Evolutionary conservation across 2,329 filamentous ascomycete species (phyloP), one percentile per base, ranked within the genome.

Genomic region (Monosporascus ibericus): DNA sequence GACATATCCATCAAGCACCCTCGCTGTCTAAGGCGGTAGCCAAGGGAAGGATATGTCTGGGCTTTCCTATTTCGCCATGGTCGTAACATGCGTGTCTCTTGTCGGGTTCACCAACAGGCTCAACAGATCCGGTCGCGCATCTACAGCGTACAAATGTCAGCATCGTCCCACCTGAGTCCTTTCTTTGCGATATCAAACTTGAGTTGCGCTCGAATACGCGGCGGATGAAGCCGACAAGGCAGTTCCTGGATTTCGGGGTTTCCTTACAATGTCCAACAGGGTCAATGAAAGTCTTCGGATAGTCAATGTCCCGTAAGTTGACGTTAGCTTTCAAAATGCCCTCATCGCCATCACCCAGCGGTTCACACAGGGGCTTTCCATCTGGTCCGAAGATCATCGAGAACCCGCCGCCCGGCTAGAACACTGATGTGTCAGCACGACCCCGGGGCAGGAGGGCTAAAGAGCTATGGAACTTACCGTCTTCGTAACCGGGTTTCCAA

Each of bases 371-470:
- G 4, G 72, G 63, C 27, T 75, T 65, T 1, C 79, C 79, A 57
- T 81, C 78, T 0, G 79, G 78, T 0, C 74, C 78, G 53, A 77
- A 76, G 22, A 80, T 71, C 54, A 75, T 76, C 3, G 74, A 74
- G 50, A 73, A 74, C 2, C 78, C 79, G 22, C 75, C 75, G 3
- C 71, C 68, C 1, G 68, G 68, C 58, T 66, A 50, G 44, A 48
- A 44, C 25, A 49, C 39, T 9, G 27, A 50, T 44, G 39, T 48
- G 44, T 63, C 56, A 63, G 55, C 49, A 47, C 38, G 49, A n/a
- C 52, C n/a, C 24, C 18, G 27, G 30, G 36, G 34, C 39, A 50
- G 44, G 39, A 25, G 46, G 50, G 42, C 22, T 11, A 46, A 36
- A 30, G 18, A 42, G 40, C 40, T 51, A 34, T 25, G 34, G 36